A percentile compares a stretch with the other conserved stretches of the same genome.
phyloP scores from a whole-genome alignment of 2,329 filamentous ascomycete species.

The Penicillium griseofulvum region DNA sequence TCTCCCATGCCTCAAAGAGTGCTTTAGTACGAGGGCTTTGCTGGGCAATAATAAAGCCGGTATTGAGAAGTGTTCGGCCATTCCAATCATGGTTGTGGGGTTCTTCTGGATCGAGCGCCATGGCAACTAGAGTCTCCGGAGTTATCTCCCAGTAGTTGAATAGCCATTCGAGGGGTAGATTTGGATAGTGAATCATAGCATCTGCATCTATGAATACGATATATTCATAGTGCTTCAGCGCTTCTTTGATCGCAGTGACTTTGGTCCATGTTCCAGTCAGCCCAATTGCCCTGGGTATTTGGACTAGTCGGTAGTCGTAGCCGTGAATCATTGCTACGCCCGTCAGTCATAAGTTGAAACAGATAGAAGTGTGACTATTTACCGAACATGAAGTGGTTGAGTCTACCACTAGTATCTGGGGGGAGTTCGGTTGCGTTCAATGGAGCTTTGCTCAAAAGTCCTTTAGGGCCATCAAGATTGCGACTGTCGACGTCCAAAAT shows the following conservation, averaged over 20 bases:
- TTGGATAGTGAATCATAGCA: constrained; percentile 42
- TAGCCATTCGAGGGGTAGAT: constrained; percentile 50
- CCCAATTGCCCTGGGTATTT: constrained; percentile 51
- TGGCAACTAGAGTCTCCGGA: constrained; percentile 43
- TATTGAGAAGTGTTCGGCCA: constrained; percentile 40
- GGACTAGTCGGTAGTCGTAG: constrained; percentile 26
- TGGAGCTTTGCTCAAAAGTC: constrained; percentile 11
- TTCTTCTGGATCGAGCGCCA: constrained; percentile 47
- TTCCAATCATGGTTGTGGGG: constrained; percentile 39
- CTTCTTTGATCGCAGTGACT: constrained; percentile 40
- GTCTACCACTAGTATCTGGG: constrained; percentile 22
- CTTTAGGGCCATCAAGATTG: constrained; percentile 9
- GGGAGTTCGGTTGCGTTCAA: background rate
- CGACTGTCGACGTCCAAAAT: constrained; percentile 19
- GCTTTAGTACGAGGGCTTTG: constrained; percentile 12
- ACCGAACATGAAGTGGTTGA: constrained; percentile 44
- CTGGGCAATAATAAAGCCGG: constrained; percentile 47
- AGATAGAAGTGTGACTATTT: background rate
- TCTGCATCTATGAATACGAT: constrained; percentile 50
- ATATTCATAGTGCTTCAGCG: constrained; percentile 42
- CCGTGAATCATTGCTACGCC: constrained; percentile 2
- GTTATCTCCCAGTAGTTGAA: constrained; percentile 49
- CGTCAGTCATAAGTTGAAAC: background rate
- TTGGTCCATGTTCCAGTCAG: constrained; percentile 50
- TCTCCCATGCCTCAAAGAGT: constrained; percentile 19